Conservation (phyloP, 768 basidiomycete genomes). For the Clitopilus passeckerianus region DNA sequence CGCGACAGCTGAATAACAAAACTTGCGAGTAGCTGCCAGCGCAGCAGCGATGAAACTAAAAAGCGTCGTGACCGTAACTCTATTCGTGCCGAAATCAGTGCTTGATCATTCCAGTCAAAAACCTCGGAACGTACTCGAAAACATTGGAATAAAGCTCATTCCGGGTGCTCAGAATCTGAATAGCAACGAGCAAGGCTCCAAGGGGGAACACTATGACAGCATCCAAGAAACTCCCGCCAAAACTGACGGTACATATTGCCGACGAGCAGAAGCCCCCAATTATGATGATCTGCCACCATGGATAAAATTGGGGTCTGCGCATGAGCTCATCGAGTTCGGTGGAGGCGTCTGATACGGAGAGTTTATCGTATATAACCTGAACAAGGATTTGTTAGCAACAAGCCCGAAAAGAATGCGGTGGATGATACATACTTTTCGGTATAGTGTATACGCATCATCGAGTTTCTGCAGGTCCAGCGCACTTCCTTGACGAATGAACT, state of each 20-base stretch:
- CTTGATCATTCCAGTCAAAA: background rate
- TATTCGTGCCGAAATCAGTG: constrained; percentile 15
- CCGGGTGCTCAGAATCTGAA: constrained; percentile 67
- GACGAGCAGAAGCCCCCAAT: constrained; percentile 77
- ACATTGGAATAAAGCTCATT: constrained; percentile 80
- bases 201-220: constrained; percentile 68
- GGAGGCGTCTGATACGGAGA: constrained; percentile 71
- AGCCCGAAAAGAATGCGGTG: background rate
- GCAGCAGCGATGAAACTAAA: constrained; percentile 78
- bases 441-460: constrained; percentile 61
- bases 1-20: constrained; percentile 81
- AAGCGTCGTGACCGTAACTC: constrained; percentile 75
- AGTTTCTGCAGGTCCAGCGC: constrained; percentile 77
- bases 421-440: constrained; percentile 55
- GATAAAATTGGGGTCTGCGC: constrained; percentile 59
- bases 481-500: constrained; percentile 69
- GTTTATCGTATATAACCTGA: constrained; percentile 79
- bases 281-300: constrained; percentile 54
- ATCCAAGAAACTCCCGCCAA: constrained; percentile 77
- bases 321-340: constrained; percentile 68
- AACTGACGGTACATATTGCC: constrained; percentile 68
- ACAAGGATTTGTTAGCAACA: background rate
- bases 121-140: constrained; percentile 58
- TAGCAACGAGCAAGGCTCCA: constrained; percentile 65
- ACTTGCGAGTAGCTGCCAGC: constrained; percentile 56